Percentiles rank a stretch among this genome's conserved stretches.
Conservation (phyloP, 441 rosid genomes). For the Arabidopsis hybrid region DNA sequence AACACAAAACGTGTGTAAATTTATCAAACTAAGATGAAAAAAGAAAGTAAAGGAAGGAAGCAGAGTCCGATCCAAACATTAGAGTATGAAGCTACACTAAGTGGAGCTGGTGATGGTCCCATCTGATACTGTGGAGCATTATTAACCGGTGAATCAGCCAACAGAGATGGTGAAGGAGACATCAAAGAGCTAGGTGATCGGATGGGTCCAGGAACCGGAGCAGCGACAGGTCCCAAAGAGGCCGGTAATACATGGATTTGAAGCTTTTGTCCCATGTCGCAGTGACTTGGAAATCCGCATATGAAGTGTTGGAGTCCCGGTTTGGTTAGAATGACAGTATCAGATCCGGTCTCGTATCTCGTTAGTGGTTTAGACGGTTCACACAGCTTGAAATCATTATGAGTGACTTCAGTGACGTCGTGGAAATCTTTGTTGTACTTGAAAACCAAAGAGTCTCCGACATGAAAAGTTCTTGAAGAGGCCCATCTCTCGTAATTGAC, state of each 20-base stretch:
- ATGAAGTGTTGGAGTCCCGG: conserved; percentile 29
- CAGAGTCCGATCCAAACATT: conserved; percentile 22
- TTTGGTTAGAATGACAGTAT: conserved; percentile 25
- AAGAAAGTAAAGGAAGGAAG: not conserved
- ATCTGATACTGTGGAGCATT: conserved; percentile 18
- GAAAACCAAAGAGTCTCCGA: conserved; percentile 31
- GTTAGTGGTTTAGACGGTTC: conserved; percentile 7
- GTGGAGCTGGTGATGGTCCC: conserved; percentile 30
- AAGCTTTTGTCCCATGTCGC: conserved; percentile 32
- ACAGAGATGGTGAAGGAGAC: conserved; percentile 18
- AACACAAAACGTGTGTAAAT: not conserved
- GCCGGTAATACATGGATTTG: conserved; percentile 18
- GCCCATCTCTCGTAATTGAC: conserved; percentile 23
- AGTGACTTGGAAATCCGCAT: conserved; percentile 35
- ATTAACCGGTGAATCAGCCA: conserved; percentile 18
- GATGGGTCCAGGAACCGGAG: conserved; percentile 23
- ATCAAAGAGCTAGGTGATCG: conserved; percentile 2
- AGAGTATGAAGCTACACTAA: conserved; percentile 25
- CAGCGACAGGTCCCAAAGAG: conserved; percentile 22
- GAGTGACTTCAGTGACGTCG: conserved; percentile 24
- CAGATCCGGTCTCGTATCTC: conserved; percentile 25
- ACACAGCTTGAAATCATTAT: conserved; percentile 5
- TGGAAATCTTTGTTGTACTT: conserved; percentile 22
- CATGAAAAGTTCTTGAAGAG: conserved; percentile 30
- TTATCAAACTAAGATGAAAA: conserved; percentile 18